These are phyloP conservation scores for Colletotrichum melonis DNA, from an alignment of 2,329 filamentous ascomycete genomes.

Conservation along the genomic window DNA sequence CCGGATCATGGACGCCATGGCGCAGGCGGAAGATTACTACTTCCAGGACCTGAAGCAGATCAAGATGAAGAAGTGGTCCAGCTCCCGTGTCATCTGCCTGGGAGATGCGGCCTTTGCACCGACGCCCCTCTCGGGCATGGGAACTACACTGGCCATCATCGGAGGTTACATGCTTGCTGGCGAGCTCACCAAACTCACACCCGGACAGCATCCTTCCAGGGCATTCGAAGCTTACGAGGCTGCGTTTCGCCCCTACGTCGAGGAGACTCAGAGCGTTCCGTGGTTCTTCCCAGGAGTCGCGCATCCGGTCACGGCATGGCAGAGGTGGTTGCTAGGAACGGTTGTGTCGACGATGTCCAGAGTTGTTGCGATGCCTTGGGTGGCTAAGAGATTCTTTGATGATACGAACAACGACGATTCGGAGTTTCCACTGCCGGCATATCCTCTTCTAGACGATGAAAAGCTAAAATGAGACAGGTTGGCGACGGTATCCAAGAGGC, in stretches of 20 bases:
- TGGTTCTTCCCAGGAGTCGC: constrained; percentile 8
- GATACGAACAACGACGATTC: background rate
- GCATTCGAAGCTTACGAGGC: constrained; percentile 34
- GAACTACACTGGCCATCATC: constrained; percentile 55
- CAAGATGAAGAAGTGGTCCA: constrained; percentile 45
- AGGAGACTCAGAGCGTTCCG: constrained; percentile 29
- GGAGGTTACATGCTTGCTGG: constrained; percentile 64
- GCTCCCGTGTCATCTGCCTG: constrained; percentile 55
- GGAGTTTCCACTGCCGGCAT: constrained; percentile 15
- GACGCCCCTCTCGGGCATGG: constrained; percentile 57
- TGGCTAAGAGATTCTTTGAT: constrained; percentile 1
- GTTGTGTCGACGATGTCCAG: constrained; percentile 26
- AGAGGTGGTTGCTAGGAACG: constrained; percentile 10
- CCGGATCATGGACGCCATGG: constrained; percentile 44
- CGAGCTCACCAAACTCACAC: constrained; percentile 47
- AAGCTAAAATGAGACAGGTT: background rate
- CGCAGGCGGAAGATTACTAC: constrained; percentile 54
- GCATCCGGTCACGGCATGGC: constrained; percentile 22
- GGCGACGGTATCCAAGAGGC: no score
- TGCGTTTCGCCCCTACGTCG: constrained; percentile 26
- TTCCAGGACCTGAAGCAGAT: constrained; percentile 54
- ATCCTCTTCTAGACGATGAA: background rate
- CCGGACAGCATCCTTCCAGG: background rate
- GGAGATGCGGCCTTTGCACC: constrained; percentile 62
- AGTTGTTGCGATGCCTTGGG: constrained; percentile 17